Conservation (phyloP, 768 basidiomycete species). For the Mycena alexandri region DNA sequence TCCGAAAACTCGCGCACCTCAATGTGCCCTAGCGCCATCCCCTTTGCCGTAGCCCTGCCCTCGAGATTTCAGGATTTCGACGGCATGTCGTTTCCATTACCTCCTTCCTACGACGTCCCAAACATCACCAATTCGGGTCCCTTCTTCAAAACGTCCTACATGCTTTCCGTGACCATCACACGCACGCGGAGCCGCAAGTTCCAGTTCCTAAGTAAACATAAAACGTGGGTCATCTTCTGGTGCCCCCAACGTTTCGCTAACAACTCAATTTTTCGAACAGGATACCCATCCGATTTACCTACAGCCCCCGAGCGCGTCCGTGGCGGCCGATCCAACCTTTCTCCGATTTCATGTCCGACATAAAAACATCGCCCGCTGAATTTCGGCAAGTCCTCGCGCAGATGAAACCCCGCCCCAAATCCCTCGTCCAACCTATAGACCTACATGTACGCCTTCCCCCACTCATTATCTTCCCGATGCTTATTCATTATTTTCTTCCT, state of each 20-base stretch:
- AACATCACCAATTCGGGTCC: slow-evolving; percentile 52
- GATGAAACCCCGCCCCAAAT: slow-evolving; percentile 53
- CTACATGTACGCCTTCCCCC: slow-evolving; percentile 59
- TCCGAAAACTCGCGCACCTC: slow-evolving; percentile 48
- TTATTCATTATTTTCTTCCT: slow-evolving; percentile 12
- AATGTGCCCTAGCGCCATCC: slow-evolving; percentile 50
- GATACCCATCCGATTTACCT: slow-evolving; percentile 62
- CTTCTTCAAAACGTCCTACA: slow-evolving; percentile 58
- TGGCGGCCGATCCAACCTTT: slow-evolving; percentile 63
- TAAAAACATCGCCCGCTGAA: slow-evolving; percentile 76
- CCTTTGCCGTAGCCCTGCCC: slow-evolving; percentile 63
- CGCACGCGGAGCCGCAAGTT: slow-evolving; percentile 54
- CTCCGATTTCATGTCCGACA: slow-evolving; percentile 64
- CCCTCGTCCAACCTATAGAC: slow-evolving; percentile 55
- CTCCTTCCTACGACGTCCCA: slow-evolving; percentile 60
- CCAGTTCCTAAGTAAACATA: slow-evolving; percentile 59
- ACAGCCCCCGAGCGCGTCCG: slow-evolving; percentile 68
- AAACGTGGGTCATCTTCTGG: slow-evolving; percentile 52
- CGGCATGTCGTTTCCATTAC: slow-evolving; percentile 51
- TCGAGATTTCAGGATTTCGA: slow-evolving; percentile 55
- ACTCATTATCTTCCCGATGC: slow-evolving; percentile 5
- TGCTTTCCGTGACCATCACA: slow-evolving; percentile 57
- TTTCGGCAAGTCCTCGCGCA: slow-evolving; percentile 65
- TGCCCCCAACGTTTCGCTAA: not conserved
- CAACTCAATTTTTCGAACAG: slow-evolving; percentile 44